Evolutionary conservation across 352 stramenopile species (phyloP).

Genomic region (Phytopythium delawarense): DNA sequence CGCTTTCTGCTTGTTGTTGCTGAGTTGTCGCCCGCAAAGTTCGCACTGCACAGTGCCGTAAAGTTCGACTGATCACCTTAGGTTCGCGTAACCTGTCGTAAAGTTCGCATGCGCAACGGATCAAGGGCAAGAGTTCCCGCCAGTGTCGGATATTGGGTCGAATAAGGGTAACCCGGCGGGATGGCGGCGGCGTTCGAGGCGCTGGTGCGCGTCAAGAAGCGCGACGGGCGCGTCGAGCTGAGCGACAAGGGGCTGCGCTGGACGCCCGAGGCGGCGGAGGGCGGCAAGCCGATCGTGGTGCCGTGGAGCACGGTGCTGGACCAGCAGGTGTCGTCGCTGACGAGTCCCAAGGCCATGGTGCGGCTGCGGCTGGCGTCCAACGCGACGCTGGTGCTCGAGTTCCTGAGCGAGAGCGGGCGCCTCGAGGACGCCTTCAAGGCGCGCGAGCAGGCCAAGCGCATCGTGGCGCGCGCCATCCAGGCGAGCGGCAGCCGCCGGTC

Average conservation of each 20-base stretch:
- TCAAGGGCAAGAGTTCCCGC: not conserved
- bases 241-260: slow-evolving; percentile 53
- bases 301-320: slow-evolving; percentile 68
- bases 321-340: slow-evolving; percentile 76
- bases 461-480: slow-evolving; percentile 52
- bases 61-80: not conserved
- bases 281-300: slow-evolving; percentile 41
- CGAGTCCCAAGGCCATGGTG: slow-evolving; percentile 78
- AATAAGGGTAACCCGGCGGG: not conserved
- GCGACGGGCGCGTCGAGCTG: slow-evolving; percentile 61
- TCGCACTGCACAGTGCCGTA: not conserved
- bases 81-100: not conserved
- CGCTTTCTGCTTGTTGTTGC: not conserved
- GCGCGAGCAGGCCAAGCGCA: slow-evolving; percentile 65
- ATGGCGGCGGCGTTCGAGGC: slow-evolving; percentile 32
- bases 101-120: slow-evolving; percentile 3
- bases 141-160: not conserved
- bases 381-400: slow-evolving; percentile 69
- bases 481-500: slow-evolving; percentile 34
- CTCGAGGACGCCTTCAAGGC: slow-evolving; percentile 66
- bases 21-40: not conserved
- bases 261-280: slow-evolving; percentile 32
- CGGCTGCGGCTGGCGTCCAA: slow-evolving; percentile 63
- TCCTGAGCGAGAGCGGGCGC: slow-evolving; percentile 34
- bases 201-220: slow-evolving; percentile 77